Percentiles rank a stretch among this genome's conserved stretches.
Conservation (phyloP, 108 stramenopile species). For the Conticribra guillardii region DNA sequence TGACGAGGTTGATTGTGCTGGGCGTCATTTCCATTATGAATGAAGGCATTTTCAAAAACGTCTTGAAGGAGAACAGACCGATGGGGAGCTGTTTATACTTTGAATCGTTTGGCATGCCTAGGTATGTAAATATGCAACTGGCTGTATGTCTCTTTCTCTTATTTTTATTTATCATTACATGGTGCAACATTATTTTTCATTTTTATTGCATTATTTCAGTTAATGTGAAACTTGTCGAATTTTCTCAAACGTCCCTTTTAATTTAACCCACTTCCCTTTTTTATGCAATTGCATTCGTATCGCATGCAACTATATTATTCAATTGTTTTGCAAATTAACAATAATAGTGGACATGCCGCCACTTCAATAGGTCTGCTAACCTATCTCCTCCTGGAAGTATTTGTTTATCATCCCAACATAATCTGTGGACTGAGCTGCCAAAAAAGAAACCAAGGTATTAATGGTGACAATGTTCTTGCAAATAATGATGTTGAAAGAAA, state of each 20-base stretch:
- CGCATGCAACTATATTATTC: no score
- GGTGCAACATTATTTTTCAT: no score
- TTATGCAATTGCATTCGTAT: no score
- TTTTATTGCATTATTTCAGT: no score
- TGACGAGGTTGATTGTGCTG: constrained; percentile 31
- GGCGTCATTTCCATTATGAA: constrained; percentile 31
- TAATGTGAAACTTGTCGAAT: no score
- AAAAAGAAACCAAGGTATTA: constrained; percentile 12
- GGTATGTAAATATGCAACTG: no score
- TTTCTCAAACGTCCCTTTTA: no score
- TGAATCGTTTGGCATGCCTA: constrained; percentile 43
- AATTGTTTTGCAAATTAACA: not conserved
- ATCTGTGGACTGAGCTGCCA: constrained; percentile 30
- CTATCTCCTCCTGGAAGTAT: constrained; percentile 40
- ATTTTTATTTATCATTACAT: no score
- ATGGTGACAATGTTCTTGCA: constrained; percentile 1
- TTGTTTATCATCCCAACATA: constrained; percentile 44
- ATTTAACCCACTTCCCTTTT: no score
- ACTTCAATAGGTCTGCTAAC: constrained; percentile 42
- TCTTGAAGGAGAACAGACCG: constrained; percentile 30
- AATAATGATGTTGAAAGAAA: not conserved
- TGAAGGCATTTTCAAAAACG: constrained; percentile 26
- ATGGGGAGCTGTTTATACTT: constrained; percentile 45
- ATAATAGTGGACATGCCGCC: constrained; percentile 44
- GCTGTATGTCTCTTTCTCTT: no score